phyloP scores from a whole-genome alignment of 73 alveolate species.

The Uronychia setigera region DNA sequence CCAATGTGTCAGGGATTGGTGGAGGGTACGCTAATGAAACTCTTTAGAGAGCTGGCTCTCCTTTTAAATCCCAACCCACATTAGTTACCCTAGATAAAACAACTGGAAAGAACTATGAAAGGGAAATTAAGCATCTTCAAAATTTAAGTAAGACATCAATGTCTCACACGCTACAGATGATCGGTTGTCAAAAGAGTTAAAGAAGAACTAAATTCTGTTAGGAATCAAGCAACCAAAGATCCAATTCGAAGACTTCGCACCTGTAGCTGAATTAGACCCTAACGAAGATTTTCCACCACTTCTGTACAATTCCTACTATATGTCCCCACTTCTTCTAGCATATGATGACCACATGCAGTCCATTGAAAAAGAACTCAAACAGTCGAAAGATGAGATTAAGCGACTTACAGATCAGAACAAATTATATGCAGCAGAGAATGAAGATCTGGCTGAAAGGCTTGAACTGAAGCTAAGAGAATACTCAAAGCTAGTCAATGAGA shows the following conservation, averaged over 20 bases:
- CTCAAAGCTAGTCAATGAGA: slow-evolving; percentile 52
- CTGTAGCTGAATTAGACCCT: not conserved
- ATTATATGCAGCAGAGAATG: slow-evolving; percentile 25
- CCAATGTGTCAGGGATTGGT: not conserved
- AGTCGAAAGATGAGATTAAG: not conserved
- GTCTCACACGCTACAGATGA: not conserved
- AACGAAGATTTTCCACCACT: not conserved
- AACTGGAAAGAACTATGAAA: slow-evolving; percentile 3
- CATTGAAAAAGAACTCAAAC: slow-evolving; percentile 5
- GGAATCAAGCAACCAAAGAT: not conserved
- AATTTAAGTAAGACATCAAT: slow-evolving; percentile 16
- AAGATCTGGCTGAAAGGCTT: slow-evolving; percentile 34
- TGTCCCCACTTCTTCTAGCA: slow-evolving; percentile 19
- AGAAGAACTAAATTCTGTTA: slow-evolving; percentile 2
- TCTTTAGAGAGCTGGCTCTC: not conserved
- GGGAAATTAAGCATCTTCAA: slow-evolving; percentile 45
- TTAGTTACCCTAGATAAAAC: not conserved
- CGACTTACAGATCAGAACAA: slow-evolving; percentile 11
- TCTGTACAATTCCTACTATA: slow-evolving; percentile 20
- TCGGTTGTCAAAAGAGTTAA: slow-evolving; percentile 2
- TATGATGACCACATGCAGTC: slow-evolving; percentile 5
- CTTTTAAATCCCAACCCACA: not conserved
- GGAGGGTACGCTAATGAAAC: not conserved
- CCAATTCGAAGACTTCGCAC: not conserved
- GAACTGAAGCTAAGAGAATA: slow-evolving; percentile 62